phyloP scores from a whole-genome alignment of 805 yeast genomes.

The Suhomyces pyralidae region DNA sequence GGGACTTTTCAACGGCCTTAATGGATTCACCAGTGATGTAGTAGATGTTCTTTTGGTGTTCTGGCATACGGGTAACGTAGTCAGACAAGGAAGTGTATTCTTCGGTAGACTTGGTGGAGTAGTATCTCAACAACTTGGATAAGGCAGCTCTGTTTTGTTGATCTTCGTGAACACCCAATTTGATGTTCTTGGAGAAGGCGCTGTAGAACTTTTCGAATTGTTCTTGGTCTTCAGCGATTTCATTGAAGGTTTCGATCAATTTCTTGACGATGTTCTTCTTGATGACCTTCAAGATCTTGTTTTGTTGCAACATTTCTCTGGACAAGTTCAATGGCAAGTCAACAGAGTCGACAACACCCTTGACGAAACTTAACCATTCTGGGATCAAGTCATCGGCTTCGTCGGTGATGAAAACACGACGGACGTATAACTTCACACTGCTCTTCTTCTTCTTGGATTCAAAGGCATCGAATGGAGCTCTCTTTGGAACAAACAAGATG shows the following conservation, averaged over 20 bases:
- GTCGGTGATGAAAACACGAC: constrained; percentile 99
- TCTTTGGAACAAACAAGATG: constrained; percentile 93
- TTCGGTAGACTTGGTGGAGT: constrained; percentile 93
- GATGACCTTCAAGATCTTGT: constrained; percentile 98
- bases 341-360: constrained; percentile 99
- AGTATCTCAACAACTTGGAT: constrained; percentile 94
- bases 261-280: constrained; percentile 99
- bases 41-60: constrained; percentile 99
- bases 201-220: constrained; percentile 98
- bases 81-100: constrained; percentile 93
- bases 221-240: constrained; percentile 98
- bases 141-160: constrained; percentile 94
- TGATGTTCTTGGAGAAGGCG: constrained; percentile 97
- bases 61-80: constrained; percentile 99
- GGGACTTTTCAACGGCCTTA: constrained; percentile 98
- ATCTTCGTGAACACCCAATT: constrained; percentile 99
- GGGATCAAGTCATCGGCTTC: constrained; percentile 99
- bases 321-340: constrained; percentile 99
- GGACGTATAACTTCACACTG: constrained; percentile 97
- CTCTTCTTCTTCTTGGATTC: constrained; percentile 99
- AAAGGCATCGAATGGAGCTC: constrained; percentile 98
- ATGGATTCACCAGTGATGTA: constrained; percentile 98
- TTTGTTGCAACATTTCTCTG: constrained; percentile 99
- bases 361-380: constrained; percentile 96
- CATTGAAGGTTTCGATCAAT: constrained; percentile 96